A percentile compares a stretch with the other conserved stretches of the same genome.
phyloP scores from a whole-genome alignment of 2,329 filamentous ascomycete species.

The Tolypocladium tropicale region DNA sequence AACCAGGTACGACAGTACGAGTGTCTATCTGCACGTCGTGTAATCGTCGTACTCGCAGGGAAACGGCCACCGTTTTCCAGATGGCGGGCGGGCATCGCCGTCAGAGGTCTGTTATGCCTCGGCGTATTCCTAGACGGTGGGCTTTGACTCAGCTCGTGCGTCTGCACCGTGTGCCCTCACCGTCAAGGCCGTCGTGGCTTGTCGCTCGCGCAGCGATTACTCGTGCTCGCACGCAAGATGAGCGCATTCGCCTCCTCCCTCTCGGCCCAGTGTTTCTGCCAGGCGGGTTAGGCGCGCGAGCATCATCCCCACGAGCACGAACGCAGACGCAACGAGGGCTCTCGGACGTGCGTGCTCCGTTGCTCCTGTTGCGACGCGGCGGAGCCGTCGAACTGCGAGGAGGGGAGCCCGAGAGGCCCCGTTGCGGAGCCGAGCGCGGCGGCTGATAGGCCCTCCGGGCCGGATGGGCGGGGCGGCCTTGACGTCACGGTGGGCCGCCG shows the following conservation, averaged over 20 bases:
- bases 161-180: not conserved
- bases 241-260: not conserved
- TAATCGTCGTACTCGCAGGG: too few relatives aligned
- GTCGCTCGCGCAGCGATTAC: not conserved
- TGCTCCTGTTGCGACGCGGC: not conserved
- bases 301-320: too few relatives aligned
- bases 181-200: not conserved
- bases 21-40: too few relatives aligned
- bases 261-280: too few relatives aligned
- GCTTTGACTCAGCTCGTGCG: too few relatives aligned
- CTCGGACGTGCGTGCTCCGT: not conserved
- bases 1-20: too few relatives aligned
- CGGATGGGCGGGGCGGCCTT: slow-evolving; percentile 8
- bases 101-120: too few relatives aligned
- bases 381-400: not conserved
- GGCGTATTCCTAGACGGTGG: too few relatives aligned
- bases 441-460: slow-evolving; percentile 18
- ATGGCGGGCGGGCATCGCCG: not conserved
- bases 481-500: slow-evolving; percentile 18
- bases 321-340: not conserved
- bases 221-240: too few relatives aligned
- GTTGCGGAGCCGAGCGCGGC: slow-evolving; percentile 13
- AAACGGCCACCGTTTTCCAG: not conserved
- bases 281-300: too few relatives aligned
- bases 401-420: not conserved